A percentile compares a stretch with the other conserved stretches of the same genome.
Conservation (phyloP, 2,329 filamentous ascomycete genomes). For the Nannizziopsis arthrosporioides region DNA sequence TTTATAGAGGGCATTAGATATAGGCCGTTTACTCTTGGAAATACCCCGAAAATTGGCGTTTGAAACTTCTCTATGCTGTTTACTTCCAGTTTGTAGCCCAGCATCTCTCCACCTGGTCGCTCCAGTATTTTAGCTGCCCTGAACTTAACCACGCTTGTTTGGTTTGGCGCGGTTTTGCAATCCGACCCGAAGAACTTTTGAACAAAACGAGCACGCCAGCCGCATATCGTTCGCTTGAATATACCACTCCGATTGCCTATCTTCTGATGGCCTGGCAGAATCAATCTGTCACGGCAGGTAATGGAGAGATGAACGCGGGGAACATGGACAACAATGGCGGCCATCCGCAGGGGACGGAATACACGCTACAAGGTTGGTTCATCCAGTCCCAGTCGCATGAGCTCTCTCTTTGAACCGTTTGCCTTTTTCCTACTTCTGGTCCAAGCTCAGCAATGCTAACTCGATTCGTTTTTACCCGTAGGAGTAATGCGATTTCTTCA, state of each 20-base stretch:
- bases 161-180: no score
- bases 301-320: constrained; percentile 42
- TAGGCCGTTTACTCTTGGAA: background rate
- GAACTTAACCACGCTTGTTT: no score
- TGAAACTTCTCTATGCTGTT: no score
- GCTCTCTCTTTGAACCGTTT: background rate
- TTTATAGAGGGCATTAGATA: background rate
- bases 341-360: constrained; percentile 54
- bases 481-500: constrained; percentile 99
- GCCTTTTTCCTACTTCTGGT: background rate
- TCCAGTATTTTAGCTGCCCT: no score
- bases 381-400: background rate
- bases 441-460: constrained; percentile 17
- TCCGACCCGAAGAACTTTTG: background rate
- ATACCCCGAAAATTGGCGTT: no score
- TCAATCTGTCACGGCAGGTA: constrained; percentile 49
- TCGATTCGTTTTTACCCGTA: constrained; percentile 26
- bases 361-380: constrained; percentile 56
- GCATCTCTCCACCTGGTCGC: no score
- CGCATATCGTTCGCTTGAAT: background rate
- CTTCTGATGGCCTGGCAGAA: constrained; percentile 58
- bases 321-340: constrained; percentile 34
- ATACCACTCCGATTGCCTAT: background rate
- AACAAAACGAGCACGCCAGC: background rate
- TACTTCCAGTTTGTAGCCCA: no score